These are phyloP conservation scores for Globisporangium alternatum DNA, from an alignment of 352 stramenopile species.

Conservation along the genomic window DNA sequence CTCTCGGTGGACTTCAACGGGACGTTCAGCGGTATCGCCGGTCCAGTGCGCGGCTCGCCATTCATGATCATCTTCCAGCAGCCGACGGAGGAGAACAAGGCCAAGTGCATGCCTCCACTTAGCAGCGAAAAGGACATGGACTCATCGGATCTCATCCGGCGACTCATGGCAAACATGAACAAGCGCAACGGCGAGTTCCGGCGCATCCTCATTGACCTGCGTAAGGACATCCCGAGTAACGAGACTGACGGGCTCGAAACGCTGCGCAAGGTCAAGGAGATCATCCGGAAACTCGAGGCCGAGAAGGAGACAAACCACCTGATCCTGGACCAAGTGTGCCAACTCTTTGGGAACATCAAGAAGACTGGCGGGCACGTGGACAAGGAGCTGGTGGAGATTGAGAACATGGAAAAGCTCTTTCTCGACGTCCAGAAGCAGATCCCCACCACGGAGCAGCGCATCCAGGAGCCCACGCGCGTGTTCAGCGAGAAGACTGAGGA, in stretches of 20 bases:
- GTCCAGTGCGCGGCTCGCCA: slow-evolving; percentile 92
- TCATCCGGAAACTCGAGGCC: slow-evolving; percentile 71
- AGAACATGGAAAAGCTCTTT: slow-evolving; percentile 84
- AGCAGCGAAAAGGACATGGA: slow-evolving; percentile 71
- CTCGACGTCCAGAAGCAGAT: slow-evolving; percentile 78
- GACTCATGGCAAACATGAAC: slow-evolving; percentile 81
- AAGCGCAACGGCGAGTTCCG: slow-evolving; percentile 83
- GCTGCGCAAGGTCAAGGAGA: slow-evolving; percentile 82
- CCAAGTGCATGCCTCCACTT: slow-evolving; percentile 70
- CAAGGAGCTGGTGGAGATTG: slow-evolving; percentile 79
- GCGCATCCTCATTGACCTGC: slow-evolving; percentile 70
- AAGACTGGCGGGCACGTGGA: slow-evolving; percentile 77
- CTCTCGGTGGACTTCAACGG: slow-evolving; percentile 91
- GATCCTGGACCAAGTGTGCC: slow-evolving; percentile 72
- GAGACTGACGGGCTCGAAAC: slow-evolving; percentile 77
- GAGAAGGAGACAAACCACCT: slow-evolving; percentile 70
- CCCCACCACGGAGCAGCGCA: slow-evolving; percentile 68
- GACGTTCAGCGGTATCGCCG: slow-evolving; percentile 92
- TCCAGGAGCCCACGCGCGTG: slow-evolving; percentile 76
- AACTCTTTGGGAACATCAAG: slow-evolving; percentile 80
- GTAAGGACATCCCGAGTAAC: slow-evolving; percentile 81
- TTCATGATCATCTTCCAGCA: slow-evolving; percentile 68
- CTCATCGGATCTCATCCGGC: slow-evolving; percentile 63
- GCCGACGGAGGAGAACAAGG: slow-evolving; percentile 62
- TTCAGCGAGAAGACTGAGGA: slow-evolving; percentile 92